Conservation (phyloP, 2,329 filamentous ascomycete species). For the Pestalotiopsis fici region DNA sequence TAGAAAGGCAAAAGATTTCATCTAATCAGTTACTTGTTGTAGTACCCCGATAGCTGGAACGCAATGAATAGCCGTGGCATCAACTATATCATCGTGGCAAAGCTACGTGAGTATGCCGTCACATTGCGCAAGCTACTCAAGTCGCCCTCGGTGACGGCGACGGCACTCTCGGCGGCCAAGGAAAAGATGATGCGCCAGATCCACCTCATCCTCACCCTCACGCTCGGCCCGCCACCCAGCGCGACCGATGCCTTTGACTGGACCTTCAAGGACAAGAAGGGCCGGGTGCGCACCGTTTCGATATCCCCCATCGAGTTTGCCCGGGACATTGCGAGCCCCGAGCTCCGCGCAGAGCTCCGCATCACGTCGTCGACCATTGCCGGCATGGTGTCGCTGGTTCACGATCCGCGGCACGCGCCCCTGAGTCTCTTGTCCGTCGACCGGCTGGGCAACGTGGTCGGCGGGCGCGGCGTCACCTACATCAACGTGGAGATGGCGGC, state of each 20-base stretch:
- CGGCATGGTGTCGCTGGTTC: slow-evolving; percentile 77
- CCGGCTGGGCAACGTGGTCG: slow-evolving; percentile 79
- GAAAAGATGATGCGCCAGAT: slow-evolving; percentile 78
- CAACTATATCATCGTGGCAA: slow-evolving; percentile 76
- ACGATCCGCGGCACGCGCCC: slow-evolving; percentile 80
- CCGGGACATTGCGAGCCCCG: slow-evolving; percentile 62
- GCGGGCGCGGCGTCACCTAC: slow-evolving; percentile 75
- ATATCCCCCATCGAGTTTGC: slow-evolving; percentile 74
- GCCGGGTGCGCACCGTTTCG: slow-evolving; percentile 62
- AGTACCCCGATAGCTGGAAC: slow-evolving; percentile 80
- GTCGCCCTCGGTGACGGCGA: slow-evolving; percentile 34
- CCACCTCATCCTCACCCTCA: slow-evolving; percentile 77
- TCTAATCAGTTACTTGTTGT: too few relatives aligned
- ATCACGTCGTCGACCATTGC: slow-evolving; percentile 63
- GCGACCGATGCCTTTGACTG: slow-evolving; percentile 73
- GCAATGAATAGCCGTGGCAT: slow-evolving; percentile 70
- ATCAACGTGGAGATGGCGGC: slow-evolving; percentile 76
- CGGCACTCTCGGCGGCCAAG: slow-evolving; percentile 55
- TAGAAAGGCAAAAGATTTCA: too few relatives aligned
- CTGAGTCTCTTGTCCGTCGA: slow-evolving; percentile 74
- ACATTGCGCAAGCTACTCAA: slow-evolving; percentile 61
- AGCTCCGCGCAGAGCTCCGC: slow-evolving; percentile 45
- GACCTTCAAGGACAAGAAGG: slow-evolving; percentile 74
- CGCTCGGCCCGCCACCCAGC: slow-evolving; percentile 76
- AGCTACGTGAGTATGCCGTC: slow-evolving; percentile 85